These are phyloP conservation scores for Rhodotorula babjevae DNA, from an alignment of 768 basidiomycete genomes.

Conservation along the genomic window DNA sequence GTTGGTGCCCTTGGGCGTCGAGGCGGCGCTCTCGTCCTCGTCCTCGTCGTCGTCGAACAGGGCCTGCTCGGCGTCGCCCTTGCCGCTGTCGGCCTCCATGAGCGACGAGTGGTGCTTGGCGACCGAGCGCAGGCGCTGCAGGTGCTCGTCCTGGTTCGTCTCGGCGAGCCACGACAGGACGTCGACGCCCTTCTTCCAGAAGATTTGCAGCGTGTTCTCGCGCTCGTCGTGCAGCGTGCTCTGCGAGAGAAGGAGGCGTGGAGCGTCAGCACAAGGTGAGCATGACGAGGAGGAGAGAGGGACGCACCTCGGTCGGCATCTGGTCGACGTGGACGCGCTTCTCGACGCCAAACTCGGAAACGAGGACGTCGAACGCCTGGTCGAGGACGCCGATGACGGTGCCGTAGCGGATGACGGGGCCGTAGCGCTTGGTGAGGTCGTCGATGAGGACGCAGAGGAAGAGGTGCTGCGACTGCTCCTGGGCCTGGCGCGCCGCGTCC, in stretches of 20 bases:
- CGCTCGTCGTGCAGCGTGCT: constrained; percentile 97
- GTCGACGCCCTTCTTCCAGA: constrained; percentile 81
- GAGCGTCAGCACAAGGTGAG: background rate
- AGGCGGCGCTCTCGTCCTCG: constrained; percentile 52
- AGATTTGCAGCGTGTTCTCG: constrained; percentile 81
- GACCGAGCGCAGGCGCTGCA: constrained; percentile 88
- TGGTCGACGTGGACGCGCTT: constrained; percentile 98
- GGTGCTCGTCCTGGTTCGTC: constrained; percentile 90
- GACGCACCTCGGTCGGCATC: constrained; percentile 88
- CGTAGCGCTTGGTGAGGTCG: constrained; percentile 88
- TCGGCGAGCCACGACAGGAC: constrained; percentile 93
- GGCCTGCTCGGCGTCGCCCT: constrained; percentile 78
- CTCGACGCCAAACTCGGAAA: constrained; percentile 97
- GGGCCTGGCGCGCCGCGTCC: constrained; percentile 83
- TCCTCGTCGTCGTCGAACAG: constrained; percentile 73
- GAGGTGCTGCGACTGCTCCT: constrained; percentile 92
- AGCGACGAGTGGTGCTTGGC: constrained; percentile 84
- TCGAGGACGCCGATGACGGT: constrained; percentile 94
- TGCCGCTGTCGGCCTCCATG: constrained; percentile 83
- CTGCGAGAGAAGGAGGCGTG: constrained; percentile 47
- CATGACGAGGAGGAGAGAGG: too few species aligned
- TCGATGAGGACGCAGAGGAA: constrained; percentile 91
- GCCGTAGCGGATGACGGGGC: constrained; percentile 92
- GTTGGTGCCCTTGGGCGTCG: constrained; percentile 47
- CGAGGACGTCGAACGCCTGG: constrained; percentile 91